These are phyloP conservation scores for Xylaria castorea DNA, from an alignment of 495 filamentous ascomycete species.

Conservation along the genomic window DNA sequence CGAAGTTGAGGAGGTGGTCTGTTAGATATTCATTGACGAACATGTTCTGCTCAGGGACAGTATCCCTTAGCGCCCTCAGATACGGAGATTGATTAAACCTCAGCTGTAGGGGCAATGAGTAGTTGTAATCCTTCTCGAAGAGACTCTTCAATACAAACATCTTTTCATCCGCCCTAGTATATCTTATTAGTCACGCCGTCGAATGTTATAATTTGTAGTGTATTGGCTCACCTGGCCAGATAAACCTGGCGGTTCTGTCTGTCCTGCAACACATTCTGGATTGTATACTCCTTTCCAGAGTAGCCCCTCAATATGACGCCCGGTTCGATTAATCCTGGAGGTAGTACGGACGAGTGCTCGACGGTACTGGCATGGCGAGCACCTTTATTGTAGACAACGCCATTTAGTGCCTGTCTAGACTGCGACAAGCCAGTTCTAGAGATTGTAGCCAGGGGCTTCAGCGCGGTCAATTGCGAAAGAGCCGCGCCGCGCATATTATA, in stretches of 20 bases:
- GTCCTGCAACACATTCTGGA: conserved; percentile 48
- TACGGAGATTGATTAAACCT: conserved; percentile 48
- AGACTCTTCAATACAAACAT: conserved; percentile 53
- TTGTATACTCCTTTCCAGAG: conserved; percentile 46
- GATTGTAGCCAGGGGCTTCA: conserved; percentile 23
- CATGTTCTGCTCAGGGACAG: conserved; percentile 54
- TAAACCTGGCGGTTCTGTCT: conserved; percentile 45
- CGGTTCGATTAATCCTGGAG: conserved; percentile 32
- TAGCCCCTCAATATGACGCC: conserved; percentile 42
- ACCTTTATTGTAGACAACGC: not conserved
- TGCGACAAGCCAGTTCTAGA: conserved; percentile 16
- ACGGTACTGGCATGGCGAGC: conserved; percentile 28
- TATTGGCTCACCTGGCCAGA: conserved; percentile 38
- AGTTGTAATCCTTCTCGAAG: conserved; percentile 48
- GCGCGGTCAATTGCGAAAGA: conserved; percentile 27
- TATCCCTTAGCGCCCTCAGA: conserved; percentile 48
- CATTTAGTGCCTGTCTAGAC: conserved; percentile 18
- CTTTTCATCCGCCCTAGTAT: conserved; percentile 43
- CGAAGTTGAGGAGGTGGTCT: conserved; percentile 53
- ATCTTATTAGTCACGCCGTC: not conserved
- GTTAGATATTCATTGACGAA: conserved; percentile 57
- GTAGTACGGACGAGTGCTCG: conserved; percentile 27
- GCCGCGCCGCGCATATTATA: conserved; percentile 29
- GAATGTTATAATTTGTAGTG: not conserved
- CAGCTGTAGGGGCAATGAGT: conserved; percentile 48